Percentiles rank a stretch among this genome's conserved stretches.
Evolutionary conservation across 192 early-diverging fungal species (phyloP).

Genomic region (Backusella westeae): DNA sequence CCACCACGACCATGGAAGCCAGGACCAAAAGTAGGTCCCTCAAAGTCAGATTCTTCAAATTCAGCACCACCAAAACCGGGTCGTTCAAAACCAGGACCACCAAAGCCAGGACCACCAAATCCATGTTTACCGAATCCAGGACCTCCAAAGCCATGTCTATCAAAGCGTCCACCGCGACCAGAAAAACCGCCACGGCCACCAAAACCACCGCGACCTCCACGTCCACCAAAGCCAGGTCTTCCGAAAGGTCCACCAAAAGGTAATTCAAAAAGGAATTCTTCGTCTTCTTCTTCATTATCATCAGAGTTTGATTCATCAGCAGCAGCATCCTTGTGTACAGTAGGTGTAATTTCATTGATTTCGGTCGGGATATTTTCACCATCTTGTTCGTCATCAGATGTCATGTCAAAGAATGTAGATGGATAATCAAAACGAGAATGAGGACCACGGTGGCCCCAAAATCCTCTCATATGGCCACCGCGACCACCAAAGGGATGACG

Average conservation of each 20-base stretch:
- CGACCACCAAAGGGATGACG: neutral
- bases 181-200: neutral
- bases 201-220: neutral
- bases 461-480: neutral
- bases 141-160: neutral
- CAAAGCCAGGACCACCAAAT: neutral
- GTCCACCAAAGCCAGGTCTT: neutral
- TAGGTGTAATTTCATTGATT: neutral
- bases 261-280: neutral
- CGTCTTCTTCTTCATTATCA: neutral
- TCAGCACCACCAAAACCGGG: neutral
- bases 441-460: neutral
- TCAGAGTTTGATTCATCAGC: neutral
- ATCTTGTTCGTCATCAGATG: neutral
- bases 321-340: neutral
- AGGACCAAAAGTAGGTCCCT: neutral
- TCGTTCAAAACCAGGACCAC: neutral
- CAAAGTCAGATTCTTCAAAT: too few relatives aligned
- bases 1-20: neutral
- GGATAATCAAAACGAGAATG: neutral
- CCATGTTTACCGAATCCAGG: too few relatives aligned
- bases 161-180: neutral
- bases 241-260: neutral
- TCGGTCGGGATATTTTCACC: neutral
- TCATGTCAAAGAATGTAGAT: neutral